Evolutionary conservation across 2,329 filamentous ascomycete genomes (phyloP).

Genomic region (Leptosphaerulina australis): DNA sequence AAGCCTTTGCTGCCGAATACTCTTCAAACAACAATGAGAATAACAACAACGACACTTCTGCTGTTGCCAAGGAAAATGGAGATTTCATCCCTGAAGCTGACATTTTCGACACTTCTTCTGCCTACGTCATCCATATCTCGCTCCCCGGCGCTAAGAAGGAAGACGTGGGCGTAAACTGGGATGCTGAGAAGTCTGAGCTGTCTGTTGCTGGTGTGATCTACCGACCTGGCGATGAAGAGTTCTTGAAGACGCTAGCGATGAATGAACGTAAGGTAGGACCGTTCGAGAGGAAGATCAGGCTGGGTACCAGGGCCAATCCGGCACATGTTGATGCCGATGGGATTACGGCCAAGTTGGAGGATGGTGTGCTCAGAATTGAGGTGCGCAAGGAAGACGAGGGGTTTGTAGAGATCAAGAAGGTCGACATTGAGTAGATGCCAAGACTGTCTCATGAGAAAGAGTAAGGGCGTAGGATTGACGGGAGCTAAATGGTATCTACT

Average conservation of each 20-base stretch:
- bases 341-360: slow-evolving; percentile 78
- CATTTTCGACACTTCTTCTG: slow-evolving; percentile 70
- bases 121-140: slow-evolving; percentile 71
- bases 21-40: slow-evolving; percentile 17
- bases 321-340: slow-evolving; percentile 68
- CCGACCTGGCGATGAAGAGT: slow-evolving; percentile 72
- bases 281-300: slow-evolving; percentile 72
- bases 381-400: slow-evolving; percentile 72
- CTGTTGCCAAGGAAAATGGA: slow-evolving; percentile 24
- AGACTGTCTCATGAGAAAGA: too few species aligned
- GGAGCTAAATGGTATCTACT: too few species aligned
- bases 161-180: slow-evolving; percentile 78
- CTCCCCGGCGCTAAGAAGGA: slow-evolving; percentile 80
- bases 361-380: slow-evolving; percentile 77
- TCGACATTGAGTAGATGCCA: slow-evolving; percentile 54
- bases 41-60: slow-evolving; percentile 15
- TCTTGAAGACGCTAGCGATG: slow-evolving; percentile 65
- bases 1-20: slow-evolving; percentile 38
- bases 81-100: slow-evolving; percentile 72
- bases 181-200: slow-evolving; percentile 69
- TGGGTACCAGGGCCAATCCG: slow-evolving; percentile 61
- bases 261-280: slow-evolving; percentile 74
- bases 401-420: slow-evolving; percentile 62
- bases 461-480: not conserved
- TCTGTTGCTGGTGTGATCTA: slow-evolving; percentile 75